Conservation (phyloP, 306 rosid species). For the Sophora flavescens region DNA sequence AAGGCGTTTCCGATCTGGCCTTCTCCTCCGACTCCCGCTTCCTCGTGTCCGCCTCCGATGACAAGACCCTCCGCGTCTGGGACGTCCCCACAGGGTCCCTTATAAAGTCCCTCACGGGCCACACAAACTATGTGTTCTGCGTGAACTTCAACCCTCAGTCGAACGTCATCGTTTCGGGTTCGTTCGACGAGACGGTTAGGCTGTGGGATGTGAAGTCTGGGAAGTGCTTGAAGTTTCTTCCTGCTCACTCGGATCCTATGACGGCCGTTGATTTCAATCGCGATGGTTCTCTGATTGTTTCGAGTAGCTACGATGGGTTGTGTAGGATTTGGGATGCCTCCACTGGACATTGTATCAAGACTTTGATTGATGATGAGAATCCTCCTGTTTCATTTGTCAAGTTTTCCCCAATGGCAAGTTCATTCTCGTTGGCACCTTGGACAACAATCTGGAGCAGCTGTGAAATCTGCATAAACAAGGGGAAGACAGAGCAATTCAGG, state of each 20-base stretch:
- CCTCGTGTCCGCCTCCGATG: constrained; percentile 94
- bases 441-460: constrained; percentile 86
- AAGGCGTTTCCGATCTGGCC: constrained; percentile 92
- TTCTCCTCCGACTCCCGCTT: constrained; percentile 89
- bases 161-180: constrained; percentile 90
- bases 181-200: constrained; percentile 95
- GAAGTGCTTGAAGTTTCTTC: constrained; percentile 85
- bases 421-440: constrained; percentile 95
- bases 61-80: constrained; percentile 93
- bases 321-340: constrained; percentile 92
- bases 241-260: constrained; percentile 95
- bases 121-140: constrained; percentile 92
- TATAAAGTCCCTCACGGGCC: constrained; percentile 83
- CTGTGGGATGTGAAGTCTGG: constrained; percentile 94
- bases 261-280: constrained; percentile 94
- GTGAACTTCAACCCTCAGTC: constrained; percentile 92
- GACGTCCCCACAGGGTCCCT: constrained; percentile 80
- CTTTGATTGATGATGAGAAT: constrained; percentile 90
- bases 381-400: constrained; percentile 95
- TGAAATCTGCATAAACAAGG: too few species aligned
- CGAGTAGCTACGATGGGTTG: constrained; percentile 95
- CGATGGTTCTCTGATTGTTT: constrained; percentile 89
- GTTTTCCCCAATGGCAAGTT: constrained; percentile 86
- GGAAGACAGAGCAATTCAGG: too few species aligned
- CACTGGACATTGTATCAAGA: constrained; percentile 94